Evolutionary conservation across 495 filamentous ascomycete species (phyloP), one percentile per base, ranked within the genome.

Genomic region (Arthonia radiata): DNA sequence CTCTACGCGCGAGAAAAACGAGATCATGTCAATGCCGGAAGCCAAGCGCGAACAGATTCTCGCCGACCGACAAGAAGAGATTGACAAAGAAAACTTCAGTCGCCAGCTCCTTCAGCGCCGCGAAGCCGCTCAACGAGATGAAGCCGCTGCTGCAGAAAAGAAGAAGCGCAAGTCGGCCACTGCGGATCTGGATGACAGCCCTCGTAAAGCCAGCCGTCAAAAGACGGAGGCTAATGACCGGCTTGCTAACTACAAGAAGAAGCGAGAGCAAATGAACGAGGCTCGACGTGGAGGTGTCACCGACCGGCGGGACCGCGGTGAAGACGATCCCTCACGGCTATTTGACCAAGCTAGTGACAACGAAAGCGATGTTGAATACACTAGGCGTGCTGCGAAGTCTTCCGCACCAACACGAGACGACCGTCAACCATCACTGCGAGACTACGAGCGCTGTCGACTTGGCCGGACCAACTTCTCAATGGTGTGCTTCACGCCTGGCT

Each of bases 401-500:
- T 46, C 54, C 6, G 37, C 46, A 11, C 48, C 42, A 4, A 46
- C 53, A 8, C 59, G 54, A 24, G 56, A 66, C 23, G 62, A 70
- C 26, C 56, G 55, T 13, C 70, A 63, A 8, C 67, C 74, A 8
- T 65, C 68, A 7, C 55, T 91, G n/a, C 52, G 58, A 2, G 80
- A 97, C 39, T 59, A 89, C 34, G 72, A 92, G 37, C 67, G 73
- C 25, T 60, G 76, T 32, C 67, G 76, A 31, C 57, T 97, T 31
- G 77, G 82, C 13, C 64, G 89, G 18, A 65, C 53, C 33, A 71
- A 74, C 37, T 81, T 94, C 37, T 69, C 68, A 4, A 63, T 76
- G 39, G 70, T 90, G 23, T 89, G 77, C 53, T 92, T 86, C 53
- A 77, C 76, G 33, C 86, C 86, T 13, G 71, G 70, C 7, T 91